A percentile compares a stretch with the other conserved stretches of the same genome.
phyloP scores from a whole-genome alignment of 78 protist genomes.

The Dictyostelium intermedium region DNA sequence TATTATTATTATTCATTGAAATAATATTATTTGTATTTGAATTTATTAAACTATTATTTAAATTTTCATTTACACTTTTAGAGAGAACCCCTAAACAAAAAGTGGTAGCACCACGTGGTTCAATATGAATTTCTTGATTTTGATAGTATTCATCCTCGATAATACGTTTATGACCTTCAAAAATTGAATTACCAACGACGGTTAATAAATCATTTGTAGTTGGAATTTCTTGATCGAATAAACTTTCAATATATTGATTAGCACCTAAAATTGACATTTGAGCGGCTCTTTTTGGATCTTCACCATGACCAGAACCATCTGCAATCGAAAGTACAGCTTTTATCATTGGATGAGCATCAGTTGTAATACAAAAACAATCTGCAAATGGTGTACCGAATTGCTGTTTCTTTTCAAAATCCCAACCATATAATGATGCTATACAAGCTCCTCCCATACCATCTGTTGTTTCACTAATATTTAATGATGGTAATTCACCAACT shows the following conservation, averaged over 20 bases:
- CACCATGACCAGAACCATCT: slow-evolving; percentile 73
- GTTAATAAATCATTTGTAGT: slow-evolving; percentile 57
- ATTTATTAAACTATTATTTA: background rate
- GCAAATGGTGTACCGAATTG: slow-evolving; percentile 72
- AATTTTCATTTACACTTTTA: slow-evolving; percentile 13
- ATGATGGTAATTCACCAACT: slow-evolving; percentile 11
- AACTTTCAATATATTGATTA: slow-evolving; percentile 59
- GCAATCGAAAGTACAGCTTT: slow-evolving; percentile 43
- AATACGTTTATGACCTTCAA: slow-evolving; percentile 62
- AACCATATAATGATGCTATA: slow-evolving; percentile 59
- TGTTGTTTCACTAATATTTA: background rate
- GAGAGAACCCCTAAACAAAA: slow-evolving; percentile 35
- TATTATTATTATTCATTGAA: background rate
- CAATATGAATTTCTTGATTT: slow-evolving; percentile 47
- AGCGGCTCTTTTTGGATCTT: slow-evolving; percentile 65
- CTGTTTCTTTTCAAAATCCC: slow-evolving; percentile 67
- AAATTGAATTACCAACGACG: slow-evolving; percentile 26
- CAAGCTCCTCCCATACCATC: slow-evolving; percentile 32
- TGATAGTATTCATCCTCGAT: slow-evolving; percentile 56
- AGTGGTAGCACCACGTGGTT: slow-evolving; percentile 76
- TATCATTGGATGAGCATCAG: slow-evolving; percentile 36
- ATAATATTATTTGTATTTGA: background rate
- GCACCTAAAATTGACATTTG: slow-evolving; percentile 51
- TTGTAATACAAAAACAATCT: slow-evolving; percentile 34
- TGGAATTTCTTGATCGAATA: slow-evolving; percentile 2